Base-by-base conservation (phyloP, 345 rosid species). In the Citrus unshiu region DNA sequence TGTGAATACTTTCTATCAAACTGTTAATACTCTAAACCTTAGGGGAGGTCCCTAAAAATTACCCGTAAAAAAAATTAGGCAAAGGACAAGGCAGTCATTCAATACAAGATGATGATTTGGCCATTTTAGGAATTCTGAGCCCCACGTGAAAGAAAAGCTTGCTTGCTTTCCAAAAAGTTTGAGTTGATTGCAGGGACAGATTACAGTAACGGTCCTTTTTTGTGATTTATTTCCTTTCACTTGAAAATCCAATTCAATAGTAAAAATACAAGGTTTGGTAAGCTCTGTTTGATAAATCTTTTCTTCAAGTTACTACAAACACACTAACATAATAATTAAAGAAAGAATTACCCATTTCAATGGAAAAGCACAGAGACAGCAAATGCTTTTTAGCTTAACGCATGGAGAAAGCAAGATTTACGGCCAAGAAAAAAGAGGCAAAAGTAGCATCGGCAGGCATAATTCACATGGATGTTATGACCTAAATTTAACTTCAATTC, bases 161-260 rank as follows among this genome's bases (percentile, higher is more conserved):
- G 58, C 30, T 9, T 78, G 82, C 87, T 78, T 86, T 85, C 74
- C 8, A 19, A 84, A 82, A 84, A 80, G 65, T 7, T 70, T 24
- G 69, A 74, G 43, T 61, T 73, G 81, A 74, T 79, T 77, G 59
- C 81, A 70, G 39, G 39, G 81, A 77, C 85, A 84, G 84, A 77
- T 76, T 74, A 73, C 79, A 61, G 24, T 46, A 83, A 83, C 86
- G 88, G 86, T 83, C 84, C 9, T 79, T 57, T 81, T 81, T 78
- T 67, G 78, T 73, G 49, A 25, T 62, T 22, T 40, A 40, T 59
- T 73, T 13, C 56, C 67, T 13, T 73, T 25, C 1, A 37, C 37
- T 74, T 27, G 40, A 62, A 74, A 62, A 25, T 74, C 25, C 56
- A 40, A 10, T 12, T 73, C 19, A 54, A 54, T 54, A 54, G 22